A percentile compares a stretch with the other conserved stretches of the same genome.
Conservation (phyloP, 495 filamentous ascomycete species). For the Hypoxylon rickii region DNA sequence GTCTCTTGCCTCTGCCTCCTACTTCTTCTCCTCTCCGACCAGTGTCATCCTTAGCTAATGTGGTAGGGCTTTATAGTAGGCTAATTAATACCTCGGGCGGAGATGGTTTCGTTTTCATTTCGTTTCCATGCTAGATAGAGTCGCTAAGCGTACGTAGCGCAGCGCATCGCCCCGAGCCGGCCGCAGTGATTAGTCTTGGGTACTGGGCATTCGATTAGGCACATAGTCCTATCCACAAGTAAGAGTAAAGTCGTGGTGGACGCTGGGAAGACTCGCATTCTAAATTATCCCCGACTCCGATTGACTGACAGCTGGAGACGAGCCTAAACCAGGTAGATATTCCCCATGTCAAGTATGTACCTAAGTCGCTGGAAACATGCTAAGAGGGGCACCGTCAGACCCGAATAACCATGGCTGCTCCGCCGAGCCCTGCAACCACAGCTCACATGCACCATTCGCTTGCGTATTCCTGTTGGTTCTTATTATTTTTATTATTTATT, state of each 20-base stretch:
- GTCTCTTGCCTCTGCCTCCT: not conserved
- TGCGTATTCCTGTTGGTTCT: constrained; percentile 30
- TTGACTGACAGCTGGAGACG: too few relatives aligned
- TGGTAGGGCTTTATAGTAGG: constrained; percentile 3
- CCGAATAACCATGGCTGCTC: not conserved
- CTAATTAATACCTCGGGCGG: constrained; percentile 4
- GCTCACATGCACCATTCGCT: constrained; percentile 27
- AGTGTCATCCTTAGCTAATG: constrained; percentile 22
- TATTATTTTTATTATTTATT: constrained; percentile 30
- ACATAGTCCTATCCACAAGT: too few relatives aligned
- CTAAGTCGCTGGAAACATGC: too few relatives aligned
- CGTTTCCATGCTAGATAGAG: not conserved
- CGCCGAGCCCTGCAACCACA: constrained; percentile 23
- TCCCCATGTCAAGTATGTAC: too few relatives aligned
- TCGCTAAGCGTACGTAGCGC: constrained; percentile 25
- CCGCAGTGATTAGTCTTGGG: too few relatives aligned
- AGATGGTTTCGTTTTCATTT: constrained; percentile 13
- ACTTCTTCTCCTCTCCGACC: too few relatives aligned
- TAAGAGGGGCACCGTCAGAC: not conserved
- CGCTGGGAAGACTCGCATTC: constrained; percentile 15
- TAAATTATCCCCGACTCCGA: constrained; percentile 21
- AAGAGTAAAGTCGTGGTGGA: too few relatives aligned
- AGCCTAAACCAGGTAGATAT: not conserved
- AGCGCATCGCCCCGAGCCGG: constrained; percentile 36
- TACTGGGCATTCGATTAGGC: too few relatives aligned